Conservation (phyloP, 129 eudicot genomes). For the Glebionis coronaria region DNA sequence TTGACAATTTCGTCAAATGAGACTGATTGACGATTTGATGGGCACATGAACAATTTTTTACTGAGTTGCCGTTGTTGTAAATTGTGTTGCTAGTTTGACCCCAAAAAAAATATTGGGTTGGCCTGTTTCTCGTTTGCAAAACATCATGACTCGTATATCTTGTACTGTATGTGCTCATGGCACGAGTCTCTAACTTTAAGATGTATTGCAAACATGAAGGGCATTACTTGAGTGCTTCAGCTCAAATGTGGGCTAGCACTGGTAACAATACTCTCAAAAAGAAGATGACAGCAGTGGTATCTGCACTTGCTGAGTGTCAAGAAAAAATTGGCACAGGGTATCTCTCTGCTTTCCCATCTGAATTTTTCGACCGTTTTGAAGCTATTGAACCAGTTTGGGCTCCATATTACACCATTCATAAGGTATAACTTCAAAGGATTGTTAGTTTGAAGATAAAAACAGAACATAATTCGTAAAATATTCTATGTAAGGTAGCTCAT, state of each 20-base stretch:
- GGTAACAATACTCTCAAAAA: conserved; percentile 23
- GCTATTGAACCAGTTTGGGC: conserved; percentile 75
- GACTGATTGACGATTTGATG: too few relatives aligned
- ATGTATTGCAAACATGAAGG: conserved; percentile 13
- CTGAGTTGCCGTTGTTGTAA: too few relatives aligned
- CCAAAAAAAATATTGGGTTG: too few relatives aligned
- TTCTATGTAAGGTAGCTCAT: neutral
- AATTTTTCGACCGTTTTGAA: conserved; percentile 70
- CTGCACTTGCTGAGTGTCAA: conserved; percentile 57
- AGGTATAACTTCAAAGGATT: conserved; percentile 37
- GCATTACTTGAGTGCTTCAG: conserved; percentile 10
- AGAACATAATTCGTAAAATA: neutral
- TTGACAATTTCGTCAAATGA: too few relatives aligned
- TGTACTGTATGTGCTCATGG: too few relatives aligned
- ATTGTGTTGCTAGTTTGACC: too few relatives aligned
- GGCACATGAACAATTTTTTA: too few relatives aligned
- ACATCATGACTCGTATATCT: too few relatives aligned
- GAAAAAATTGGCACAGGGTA: conserved; percentile 65
- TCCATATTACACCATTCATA: conserved; percentile 92
- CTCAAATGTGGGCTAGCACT: conserved; percentile 34
- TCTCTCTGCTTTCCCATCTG: conserved; percentile 88
- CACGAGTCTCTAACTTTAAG: too few relatives aligned
- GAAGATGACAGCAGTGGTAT: conserved; percentile 43
- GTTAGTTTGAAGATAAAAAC: conserved; percentile 8
- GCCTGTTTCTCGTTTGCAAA: too few relatives aligned